Percentiles rank a stretch among this genome's conserved stretches.
These are phyloP conservation scores for Trebouxia sp. DNA, from an alignment of 139 green algal genomes.

Conservation along the genomic window DNA sequence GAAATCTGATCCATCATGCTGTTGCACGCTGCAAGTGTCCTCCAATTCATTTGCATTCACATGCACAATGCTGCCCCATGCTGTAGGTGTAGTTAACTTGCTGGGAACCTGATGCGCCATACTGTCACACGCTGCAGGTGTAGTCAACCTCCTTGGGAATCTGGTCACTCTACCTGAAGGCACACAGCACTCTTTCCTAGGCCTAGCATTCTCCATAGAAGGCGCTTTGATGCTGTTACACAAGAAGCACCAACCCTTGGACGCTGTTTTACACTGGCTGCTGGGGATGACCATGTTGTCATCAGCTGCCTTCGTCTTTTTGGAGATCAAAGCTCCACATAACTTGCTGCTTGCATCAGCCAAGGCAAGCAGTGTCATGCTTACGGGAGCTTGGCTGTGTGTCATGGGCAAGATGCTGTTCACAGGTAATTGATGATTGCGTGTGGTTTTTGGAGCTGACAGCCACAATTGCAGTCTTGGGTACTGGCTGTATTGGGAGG, in stretches of 20 bases:
- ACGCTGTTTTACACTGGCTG: conserved; percentile 49
- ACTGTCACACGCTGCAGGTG: not conserved
- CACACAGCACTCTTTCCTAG: conserved; percentile 37
- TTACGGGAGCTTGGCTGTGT: conserved; percentile 46
- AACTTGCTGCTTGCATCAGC: conserved; percentile 16
- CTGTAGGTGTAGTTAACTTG: not conserved
- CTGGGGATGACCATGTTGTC: conserved; percentile 47
- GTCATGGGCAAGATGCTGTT: conserved; percentile 38
- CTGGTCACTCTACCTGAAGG: conserved; percentile 30
- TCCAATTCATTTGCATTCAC: no score
- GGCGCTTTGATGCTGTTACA: conserved; percentile 49
- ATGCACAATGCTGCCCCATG: not conserved
- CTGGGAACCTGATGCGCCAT: not conserved
- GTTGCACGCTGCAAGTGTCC: not conserved
- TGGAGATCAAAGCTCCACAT: conserved; percentile 31
- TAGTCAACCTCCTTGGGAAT: conserved; percentile 41
- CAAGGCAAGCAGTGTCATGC: conserved; percentile 26
- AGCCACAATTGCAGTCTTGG: no score
- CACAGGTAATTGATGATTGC: not conserved
- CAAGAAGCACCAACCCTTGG: conserved; percentile 44
- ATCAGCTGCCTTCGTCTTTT: not conserved
- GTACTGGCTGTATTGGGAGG: no score
- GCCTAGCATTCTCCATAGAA: conserved; percentile 33
- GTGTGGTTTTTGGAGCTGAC: no score
- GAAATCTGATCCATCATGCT: no score